These are phyloP conservation scores for Lipomyces sp. DNA, from an alignment of 805 yeast species.

Conservation along the genomic window DNA sequence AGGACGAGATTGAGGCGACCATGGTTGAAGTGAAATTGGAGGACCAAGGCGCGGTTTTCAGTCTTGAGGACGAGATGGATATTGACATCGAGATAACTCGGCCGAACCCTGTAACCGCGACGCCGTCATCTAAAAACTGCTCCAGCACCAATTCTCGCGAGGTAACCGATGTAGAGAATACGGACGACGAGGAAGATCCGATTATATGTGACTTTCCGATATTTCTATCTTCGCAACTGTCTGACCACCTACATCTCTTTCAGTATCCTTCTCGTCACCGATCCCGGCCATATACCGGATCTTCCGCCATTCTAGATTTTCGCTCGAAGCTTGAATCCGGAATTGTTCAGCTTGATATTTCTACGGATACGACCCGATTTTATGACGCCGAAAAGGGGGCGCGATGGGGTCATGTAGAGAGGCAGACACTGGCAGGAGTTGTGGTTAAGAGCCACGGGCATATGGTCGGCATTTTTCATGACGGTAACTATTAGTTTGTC, in stretches of 20 bases:
- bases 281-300: slow-evolving; percentile 41
- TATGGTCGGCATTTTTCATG: slow-evolving; percentile 42
- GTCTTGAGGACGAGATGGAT: too few species aligned
- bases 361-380: slow-evolving; percentile 64
- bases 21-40: too few species aligned
- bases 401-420: slow-evolving; percentile 59
- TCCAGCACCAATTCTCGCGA: background rate
- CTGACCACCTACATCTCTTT: slow-evolving; percentile 43
- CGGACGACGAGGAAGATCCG: slow-evolving; percentile 49
- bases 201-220: slow-evolving; percentile 61
- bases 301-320: slow-evolving; percentile 42
- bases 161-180: slow-evolving; percentile 9
- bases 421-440: slow-evolving; percentile 67
- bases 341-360: slow-evolving; percentile 70
- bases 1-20: too few species aligned
- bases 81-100: too few species aligned
- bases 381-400: slow-evolving; percentile 63
- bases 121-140: too few species aligned
- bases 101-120: background rate
- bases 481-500: slow-evolving; percentile 41
- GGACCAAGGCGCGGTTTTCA: too few species aligned
- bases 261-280: slow-evolving; percentile 63
- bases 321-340: slow-evolving; percentile 61
- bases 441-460: slow-evolving; percentile 40
- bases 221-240: slow-evolving; percentile 39